Evolutionary conservation across 2,329 filamentous ascomycete genomes (phyloP), one percentile per base, ranked within the genome.

Genomic region (Monosporascus sp.): DNA sequence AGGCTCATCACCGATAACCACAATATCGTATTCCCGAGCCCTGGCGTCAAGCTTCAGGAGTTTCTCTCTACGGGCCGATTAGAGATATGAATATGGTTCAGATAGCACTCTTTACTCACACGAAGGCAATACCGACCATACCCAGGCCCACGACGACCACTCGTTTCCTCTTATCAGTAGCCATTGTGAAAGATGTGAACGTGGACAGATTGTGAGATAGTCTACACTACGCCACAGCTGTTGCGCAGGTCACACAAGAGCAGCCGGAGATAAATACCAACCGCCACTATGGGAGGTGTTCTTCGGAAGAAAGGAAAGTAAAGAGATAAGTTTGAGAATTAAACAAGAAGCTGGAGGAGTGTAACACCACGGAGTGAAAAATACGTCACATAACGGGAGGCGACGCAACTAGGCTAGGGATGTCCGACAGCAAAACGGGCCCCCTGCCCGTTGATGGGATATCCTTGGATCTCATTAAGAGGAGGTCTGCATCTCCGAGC

Each of bases 51-150:
- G 82, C 63, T 96, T 96, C 65, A 96, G 78, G 9, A 96, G 72
- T 71, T 96, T 96, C 71, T 96, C 91, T 63, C 91, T 95, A 62
- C 17, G 49, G 27, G 31, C 9, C 11, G 9, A 27, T 59, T 58
- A 60, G 52, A 20, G 45, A 44, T 22, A 22, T 16, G 31, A 19
- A 17, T 50, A 8, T 26, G 24, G 8, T 14, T 1, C 37, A 11
- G 11, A 38, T 17, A 14, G 22, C 8, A 37, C 37, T 17, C 20
- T 8, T 20, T 9, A 77, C 87, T 78, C 73, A 93, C 88, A 95
- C 90, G 68, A 95, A 93, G 43, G 88, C 86, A 61, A 94, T 87
- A 40, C 88, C 90, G 45, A 96, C 91, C 92, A 97, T 97, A 2
- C 91, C 91, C 71, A 96, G 72, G 9, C 91, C 91, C 40, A 96